phyloP scores from a whole-genome alignment of 176 grass and related monocot genomes.

The Calamus simplicifolius region DNA sequence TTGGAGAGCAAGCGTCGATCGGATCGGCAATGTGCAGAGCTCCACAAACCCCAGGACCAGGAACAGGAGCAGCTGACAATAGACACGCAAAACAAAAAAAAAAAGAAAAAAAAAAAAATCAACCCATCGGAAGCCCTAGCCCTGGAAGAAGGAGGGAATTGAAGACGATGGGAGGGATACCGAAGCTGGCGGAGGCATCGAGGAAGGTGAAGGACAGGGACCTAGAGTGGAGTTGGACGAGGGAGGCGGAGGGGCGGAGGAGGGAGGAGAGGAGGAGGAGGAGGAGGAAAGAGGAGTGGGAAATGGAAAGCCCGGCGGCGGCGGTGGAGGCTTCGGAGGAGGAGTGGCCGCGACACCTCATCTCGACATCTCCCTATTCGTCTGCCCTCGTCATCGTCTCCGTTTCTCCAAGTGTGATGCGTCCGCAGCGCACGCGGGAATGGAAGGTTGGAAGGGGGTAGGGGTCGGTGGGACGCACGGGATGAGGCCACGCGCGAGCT shows the following conservation, averaged over 20 bases:
- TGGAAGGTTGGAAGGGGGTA: no score
- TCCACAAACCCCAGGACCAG: constrained; percentile 53
- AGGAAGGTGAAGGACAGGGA: constrained; percentile 62
- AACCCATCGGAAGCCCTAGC: no score
- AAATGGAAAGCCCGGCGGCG: background rate
- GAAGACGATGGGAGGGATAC: constrained; percentile 10
- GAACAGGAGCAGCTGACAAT: constrained; percentile 40
- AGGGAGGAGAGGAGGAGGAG: constrained; percentile 14
- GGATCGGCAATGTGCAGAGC: constrained; percentile 56
- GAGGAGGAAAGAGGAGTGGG: constrained; percentile 11
- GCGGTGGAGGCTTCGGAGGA: no score
- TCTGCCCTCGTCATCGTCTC: no score
- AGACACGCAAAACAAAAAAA: background rate
- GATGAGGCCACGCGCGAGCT: no score
- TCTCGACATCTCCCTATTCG: no score
- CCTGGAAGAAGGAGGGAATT: background rate
- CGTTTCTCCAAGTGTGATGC: no score
- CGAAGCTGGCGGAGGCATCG: constrained; percentile 71
- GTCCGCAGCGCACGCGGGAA: no score
- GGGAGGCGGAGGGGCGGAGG: constrained; percentile 39
- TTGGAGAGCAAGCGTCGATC: constrained; percentile 39
- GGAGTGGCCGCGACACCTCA: no score
- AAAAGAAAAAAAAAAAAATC: background rate
- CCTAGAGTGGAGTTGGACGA: constrained; percentile 48
- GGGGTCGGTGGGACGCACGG: no score